phyloP scores from a whole-genome alignment of 1,284 basidiomycete genomes.

The Kalmanozyma brasiliensis region DNA sequence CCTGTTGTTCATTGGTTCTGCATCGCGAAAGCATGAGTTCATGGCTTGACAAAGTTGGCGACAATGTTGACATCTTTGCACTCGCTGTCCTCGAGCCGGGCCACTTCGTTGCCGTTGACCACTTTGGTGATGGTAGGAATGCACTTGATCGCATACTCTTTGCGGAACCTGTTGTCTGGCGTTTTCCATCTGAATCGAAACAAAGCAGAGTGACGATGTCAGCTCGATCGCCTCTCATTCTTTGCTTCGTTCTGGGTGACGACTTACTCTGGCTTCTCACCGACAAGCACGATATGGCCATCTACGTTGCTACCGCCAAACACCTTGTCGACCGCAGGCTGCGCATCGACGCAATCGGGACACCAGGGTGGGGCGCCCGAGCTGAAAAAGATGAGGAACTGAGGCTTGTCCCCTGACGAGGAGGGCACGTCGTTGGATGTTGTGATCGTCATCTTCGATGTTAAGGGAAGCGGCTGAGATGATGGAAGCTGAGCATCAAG shows the following conservation, averaged over 20 bases:
- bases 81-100: conserved; percentile 43
- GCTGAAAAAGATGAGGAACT: conserved; percentile 54
- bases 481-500: neutral
- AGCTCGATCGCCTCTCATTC: no score
- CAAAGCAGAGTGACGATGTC: neutral
- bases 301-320: conserved; percentile 30
- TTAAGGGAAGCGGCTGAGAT: no score
- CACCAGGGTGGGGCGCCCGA: conserved; percentile 54
- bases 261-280: conserved; percentile 41
- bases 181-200: conserved; percentile 35
- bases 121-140: conserved; percentile 50
- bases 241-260: no score
- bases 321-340: conserved; percentile 36
- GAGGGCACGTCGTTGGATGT: conserved; percentile 18
- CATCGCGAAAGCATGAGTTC: neutral
- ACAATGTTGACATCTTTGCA: conserved; percentile 39
- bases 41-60: conserved; percentile 25
- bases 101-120: conserved; percentile 43
- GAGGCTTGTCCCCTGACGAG: conserved; percentile 1
- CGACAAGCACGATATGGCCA: conserved; percentile 44
- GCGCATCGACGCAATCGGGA: conserved; percentile 53
- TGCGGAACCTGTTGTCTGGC: conserved; percentile 39
- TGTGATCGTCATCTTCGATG: conserved; percentile 28
- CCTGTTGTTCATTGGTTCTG: neutral
- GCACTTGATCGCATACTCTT: conserved; percentile 42